These are phyloP conservation scores for Curvularia hawaiiensis DNA, from an alignment of 2,329 filamentous ascomycete genomes.

Conservation along the genomic window DNA sequence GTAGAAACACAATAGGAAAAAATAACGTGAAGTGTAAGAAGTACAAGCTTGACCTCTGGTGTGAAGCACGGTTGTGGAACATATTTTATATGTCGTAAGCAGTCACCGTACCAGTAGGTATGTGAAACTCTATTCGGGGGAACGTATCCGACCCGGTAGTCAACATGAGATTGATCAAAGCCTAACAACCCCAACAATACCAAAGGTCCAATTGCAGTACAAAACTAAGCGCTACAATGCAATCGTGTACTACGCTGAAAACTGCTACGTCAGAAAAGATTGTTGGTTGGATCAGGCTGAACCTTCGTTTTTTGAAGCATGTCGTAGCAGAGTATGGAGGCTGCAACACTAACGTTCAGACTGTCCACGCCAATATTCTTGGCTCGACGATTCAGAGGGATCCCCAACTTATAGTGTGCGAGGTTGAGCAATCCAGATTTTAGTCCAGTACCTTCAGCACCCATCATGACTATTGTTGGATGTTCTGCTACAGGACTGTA, in stretches of 20 bases:
- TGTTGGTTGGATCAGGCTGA: background rate
- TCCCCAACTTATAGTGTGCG: constrained; percentile 68
- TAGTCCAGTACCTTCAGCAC: constrained; percentile 41
- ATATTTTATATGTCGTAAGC: background rate
- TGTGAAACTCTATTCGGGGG: background rate
- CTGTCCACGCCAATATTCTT: constrained; percentile 73
- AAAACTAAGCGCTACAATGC: background rate
- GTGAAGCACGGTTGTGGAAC: background rate
- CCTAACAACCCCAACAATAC: background rate
- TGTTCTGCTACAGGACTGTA: constrained; percentile 45
- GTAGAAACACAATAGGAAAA: background rate
- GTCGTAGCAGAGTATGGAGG: constrained; percentile 73
- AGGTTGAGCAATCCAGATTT: constrained; percentile 50
- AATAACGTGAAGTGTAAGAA: background rate
- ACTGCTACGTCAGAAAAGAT: background rate
- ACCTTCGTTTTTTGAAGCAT: constrained; percentile 60
- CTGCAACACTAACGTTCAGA: constrained; percentile 90
- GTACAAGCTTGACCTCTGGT: background rate
- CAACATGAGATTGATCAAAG: background rate
- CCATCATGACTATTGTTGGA: constrained; percentile 78
- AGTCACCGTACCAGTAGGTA: background rate
- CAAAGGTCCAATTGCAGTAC: background rate
- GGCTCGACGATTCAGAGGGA: constrained; percentile 59
- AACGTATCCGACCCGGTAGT: background rate
- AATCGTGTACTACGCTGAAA: background rate